Evolutionary conservation across 2,329 filamentous ascomycete species (phyloP).

Genomic region (Phaeosphaeria sp.): DNA sequence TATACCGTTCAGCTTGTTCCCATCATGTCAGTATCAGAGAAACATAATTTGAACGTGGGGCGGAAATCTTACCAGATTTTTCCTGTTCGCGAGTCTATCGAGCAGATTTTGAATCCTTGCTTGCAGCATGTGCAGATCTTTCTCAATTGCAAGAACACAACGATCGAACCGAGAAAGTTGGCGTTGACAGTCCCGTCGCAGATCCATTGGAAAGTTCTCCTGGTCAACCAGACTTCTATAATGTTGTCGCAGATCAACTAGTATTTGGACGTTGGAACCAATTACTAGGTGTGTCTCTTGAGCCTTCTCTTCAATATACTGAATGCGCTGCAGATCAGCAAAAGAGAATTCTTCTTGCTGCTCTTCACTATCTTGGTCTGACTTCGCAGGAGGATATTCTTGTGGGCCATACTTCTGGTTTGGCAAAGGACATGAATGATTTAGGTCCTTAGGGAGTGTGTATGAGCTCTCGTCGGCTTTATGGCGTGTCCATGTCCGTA

Average conservation of each 20-base stretch:
- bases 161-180: conserved; percentile 18
- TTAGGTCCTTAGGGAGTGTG: too few species aligned
- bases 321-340: conserved; percentile 40
- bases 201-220: background rate
- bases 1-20: conserved; percentile 42
- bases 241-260: conserved; percentile 24
- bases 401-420: background rate
- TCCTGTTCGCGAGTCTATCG: conserved; percentile 19
- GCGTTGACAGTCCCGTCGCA: conserved; percentile 2
- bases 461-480: too few species aligned
- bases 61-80: conserved; percentile 25
- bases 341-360: conserved; percentile 27
- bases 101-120: conserved; percentile 22
- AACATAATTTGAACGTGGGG: background rate
- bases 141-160: conserved; percentile 12
- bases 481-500: too few species aligned
- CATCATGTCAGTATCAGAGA: background rate
- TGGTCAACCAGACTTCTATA: background rate
- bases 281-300: conserved; percentile 45
- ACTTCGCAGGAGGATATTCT: background rate
- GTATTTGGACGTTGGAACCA: conserved; percentile 39
- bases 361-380: background rate
- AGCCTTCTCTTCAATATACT: conserved; percentile 46
- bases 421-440: too few species aligned
- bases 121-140: conserved; percentile 20